Evolutionary conservation across 768 basidiomycete species (phyloP), one percentile per base, ranked within the genome.

Genomic region (Dioszegia hungarica): DNA sequence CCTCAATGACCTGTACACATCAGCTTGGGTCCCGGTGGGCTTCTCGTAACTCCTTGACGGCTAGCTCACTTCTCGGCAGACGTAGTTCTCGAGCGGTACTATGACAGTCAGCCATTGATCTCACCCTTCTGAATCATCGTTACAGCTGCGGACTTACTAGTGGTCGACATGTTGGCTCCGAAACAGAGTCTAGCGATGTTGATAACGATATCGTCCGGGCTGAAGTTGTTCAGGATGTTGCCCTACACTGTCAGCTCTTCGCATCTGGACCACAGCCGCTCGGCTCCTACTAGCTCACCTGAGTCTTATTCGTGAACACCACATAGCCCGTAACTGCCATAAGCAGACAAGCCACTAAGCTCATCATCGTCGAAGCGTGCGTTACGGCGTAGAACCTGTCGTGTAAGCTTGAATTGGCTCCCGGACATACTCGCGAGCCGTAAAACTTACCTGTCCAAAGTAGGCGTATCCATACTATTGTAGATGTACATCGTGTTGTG

Each of bases 401-500:
- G 19, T 11, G 28, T 41, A 46, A 40, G 39, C 27, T 46, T 3
- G n/a, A n/a, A n/a, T n/a, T 8, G 19, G 34, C 2, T 12, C 17
- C 33, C 20, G 15, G 14, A 29, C 17, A 2, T 15, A 15, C 10
- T 12, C 33, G n/a, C n/a, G n/a, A n/a, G n/a, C 19, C 2, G 15
- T 15, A 8, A 25, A 17, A 46, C 70, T 56, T 50, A 72, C 70
- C 93, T 83, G 75, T 98, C 94, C 25, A 98, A 79, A 0, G 95
- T 98, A 8, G 95, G 95, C 6, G 89, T 94, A 40, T 84, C 83
- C 72, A 99, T 78, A 67, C 88, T 89, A 45, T 93, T 92, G 68
- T 97, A 99, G 64, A 99, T 97, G 62, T 98, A 81, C 51, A 97
- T 83, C 9, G 92, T 91, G 74, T 99, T 99, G 76, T 98, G 95